Evolutionary conservation across 2,329 filamentous ascomycete species (phyloP), one percentile per base, ranked within the genome.

Genomic region (Colletotrichum euphorbiae): DNA sequence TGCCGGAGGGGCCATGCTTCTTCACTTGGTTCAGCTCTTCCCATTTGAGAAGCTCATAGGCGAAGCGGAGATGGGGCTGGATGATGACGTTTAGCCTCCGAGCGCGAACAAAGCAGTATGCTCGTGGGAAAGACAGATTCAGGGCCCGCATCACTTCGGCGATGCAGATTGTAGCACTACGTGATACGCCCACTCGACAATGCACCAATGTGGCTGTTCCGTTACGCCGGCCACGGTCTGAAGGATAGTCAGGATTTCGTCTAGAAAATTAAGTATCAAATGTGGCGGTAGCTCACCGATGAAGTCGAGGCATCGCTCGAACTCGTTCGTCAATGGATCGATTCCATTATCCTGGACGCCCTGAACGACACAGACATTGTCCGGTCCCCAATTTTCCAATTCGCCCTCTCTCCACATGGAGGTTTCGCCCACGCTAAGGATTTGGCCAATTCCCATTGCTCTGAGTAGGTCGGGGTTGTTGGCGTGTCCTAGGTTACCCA

Each of bases 281-380:
- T 46, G 62, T 45, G 13, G 46, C n/a, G 28, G 46, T 45, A 59
- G 83, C 92, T 79, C 82, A 98, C 95, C 91, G 77, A 99, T 97
- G 74, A 98, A 99, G 31, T 92, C 89, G 51, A 99, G 84, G 75
- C 95, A 98, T 43, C 91, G 86, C 73, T 90, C 87, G 79, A 98
- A 97, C 72, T 98, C 92, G 38, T 91, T 88, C 36, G 90, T 97
- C 73, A 99, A 81, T 4, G 94, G 91, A 79, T 99, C 96, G 69
- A 98, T 96, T 4, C 96, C 96, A 75, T 99, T 99, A 75, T 99
- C 96, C 76, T 98, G 96, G 6, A 99, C 93, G 13, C 91, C 88
- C 75, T 95, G 90, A 38, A 99, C 87, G 73, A 91, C 87, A 76
- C 96, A 89, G 17, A 97, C 81, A 72, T 97, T 96, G 40, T 95